Evolutionary conservation across 192 early-diverging fungal genomes (phyloP).

Genomic region (Oehlia diaphana): DNA sequence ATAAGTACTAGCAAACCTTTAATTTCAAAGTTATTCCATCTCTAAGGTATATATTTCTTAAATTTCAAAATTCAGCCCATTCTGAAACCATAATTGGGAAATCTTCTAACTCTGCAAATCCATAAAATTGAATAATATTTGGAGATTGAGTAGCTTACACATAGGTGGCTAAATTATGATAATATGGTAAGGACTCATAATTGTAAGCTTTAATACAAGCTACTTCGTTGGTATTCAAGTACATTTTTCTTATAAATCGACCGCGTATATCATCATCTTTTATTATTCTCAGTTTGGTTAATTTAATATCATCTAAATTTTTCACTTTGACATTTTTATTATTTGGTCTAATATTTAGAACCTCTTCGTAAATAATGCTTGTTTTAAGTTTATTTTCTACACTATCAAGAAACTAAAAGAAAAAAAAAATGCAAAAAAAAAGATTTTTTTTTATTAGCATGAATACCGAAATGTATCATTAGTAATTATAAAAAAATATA

Average conservation of each 20-base stretch:
- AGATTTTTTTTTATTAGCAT: no score
- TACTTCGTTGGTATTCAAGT: neutral
- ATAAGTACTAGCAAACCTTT: no score
- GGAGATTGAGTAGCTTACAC: neutral
- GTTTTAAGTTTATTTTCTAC: no score
- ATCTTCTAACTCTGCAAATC: neutral
- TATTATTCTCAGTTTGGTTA: neutral
- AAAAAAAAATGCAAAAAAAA: no score
- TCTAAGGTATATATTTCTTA: slow-evolving; percentile 1
- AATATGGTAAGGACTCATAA: neutral
- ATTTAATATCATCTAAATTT: neutral
- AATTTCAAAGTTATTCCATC: neutral
- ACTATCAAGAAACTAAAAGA: neutral
- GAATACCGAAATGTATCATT: no score
- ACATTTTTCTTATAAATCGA: neutral
- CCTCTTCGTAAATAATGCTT: no score
- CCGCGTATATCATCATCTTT: neutral
- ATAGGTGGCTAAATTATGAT: neutral
- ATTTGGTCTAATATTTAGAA: neutral
- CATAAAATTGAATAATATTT: slow-evolving; percentile 23
- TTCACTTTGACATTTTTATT: neutral
- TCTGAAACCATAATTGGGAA: neutral
- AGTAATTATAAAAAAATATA: neutral
- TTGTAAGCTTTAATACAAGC: neutral
- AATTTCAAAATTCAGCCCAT: slow-evolving; percentile 18